Evolutionary conservation across 768 basidiomycete genomes (phyloP).

Genomic region (Ramaria rubella): DNA sequence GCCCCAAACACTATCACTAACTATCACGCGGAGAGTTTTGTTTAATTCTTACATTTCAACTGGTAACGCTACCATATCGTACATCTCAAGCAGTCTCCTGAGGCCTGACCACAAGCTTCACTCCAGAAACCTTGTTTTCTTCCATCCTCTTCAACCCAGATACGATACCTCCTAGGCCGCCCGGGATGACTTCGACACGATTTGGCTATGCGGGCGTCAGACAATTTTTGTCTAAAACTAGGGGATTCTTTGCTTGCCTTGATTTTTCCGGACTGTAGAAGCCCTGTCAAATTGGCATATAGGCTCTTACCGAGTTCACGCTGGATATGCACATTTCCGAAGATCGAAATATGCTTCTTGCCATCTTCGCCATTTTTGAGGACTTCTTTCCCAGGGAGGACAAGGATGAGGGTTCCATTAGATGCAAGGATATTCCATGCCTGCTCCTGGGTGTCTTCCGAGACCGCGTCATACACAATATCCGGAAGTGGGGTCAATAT

Average conservation of each 20-base stretch:
- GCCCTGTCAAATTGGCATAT: background rate
- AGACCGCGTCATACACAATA: conserved; percentile 27
- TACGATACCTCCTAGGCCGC: conserved; percentile 33
- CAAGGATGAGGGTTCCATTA: conserved; percentile 28
- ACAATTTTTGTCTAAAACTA: background rate
- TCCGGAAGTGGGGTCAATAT: conserved; percentile 18
- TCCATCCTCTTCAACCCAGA: conserved; percentile 32
- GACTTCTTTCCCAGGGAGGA: background rate
- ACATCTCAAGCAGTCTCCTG: conserved; percentile 22
- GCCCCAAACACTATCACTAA: too few species aligned
- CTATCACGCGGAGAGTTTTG: too few species aligned
- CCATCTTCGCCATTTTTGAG: conserved; percentile 7
- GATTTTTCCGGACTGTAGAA: background rate
- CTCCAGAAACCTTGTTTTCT: conserved; percentile 34
- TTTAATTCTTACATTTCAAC: too few species aligned
- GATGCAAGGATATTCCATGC: conserved; percentile 32
- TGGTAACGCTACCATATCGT: background rate
- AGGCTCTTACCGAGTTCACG: conserved; percentile 13
- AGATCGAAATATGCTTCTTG: conserved; percentile 11
- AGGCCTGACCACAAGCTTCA: conserved; percentile 38
- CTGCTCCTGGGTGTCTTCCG: conserved; percentile 31
- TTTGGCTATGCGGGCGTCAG: conserved; percentile 28
- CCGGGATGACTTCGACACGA: conserved; percentile 34
- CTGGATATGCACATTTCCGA: conserved; percentile 8
- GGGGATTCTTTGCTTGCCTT: background rate